Base-by-base conservation (phyloP, 2,329 filamentous ascomycete genomes). In the Penicillium sp. region DNA sequence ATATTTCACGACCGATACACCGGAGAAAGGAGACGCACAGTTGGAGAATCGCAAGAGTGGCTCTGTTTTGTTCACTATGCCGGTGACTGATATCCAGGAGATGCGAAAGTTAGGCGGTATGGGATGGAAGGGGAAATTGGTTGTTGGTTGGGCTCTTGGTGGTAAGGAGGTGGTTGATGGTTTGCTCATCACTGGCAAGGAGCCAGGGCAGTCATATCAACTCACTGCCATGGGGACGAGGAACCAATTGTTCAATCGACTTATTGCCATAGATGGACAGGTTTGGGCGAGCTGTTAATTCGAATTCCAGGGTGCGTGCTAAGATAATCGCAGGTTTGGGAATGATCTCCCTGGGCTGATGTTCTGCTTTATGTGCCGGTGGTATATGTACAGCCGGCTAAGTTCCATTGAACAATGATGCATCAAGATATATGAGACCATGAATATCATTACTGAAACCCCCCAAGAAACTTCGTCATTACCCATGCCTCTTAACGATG, bases 71-170 rank as follows among this genome's bases (percentile, higher is more conserved):
- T 94, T 89, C 84, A 86, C 81, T 1, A 78, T 93, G 0, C 80
- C 88, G 0, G 82, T 94, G 9, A 80, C 80, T 0, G 88, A 93
- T 25, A 87, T 94, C 49, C 76, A 72, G 50, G 88, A 92, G 70
- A 71, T 94, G 55, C 88, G 86, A 70, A 94, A 95, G 74, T 76
- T 92, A 5, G 90, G 90, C 3, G 90, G 91, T 0, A 80, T 92
- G 51, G 90, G 90, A 0, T 94, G 90, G 90, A 94, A 94, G 74
- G 86, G 86, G 1, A 93, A 91, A 76, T 75, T 94, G 40, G 81
- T 93, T 1, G 88, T 94, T 1, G 90, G 90, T 0, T 94, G 90
- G 90, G 87, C 88, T 0, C 81, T 90, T 66, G 63, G 62, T n/a
- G 82, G 85, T 0, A 80, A 85, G 40, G 86, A 92, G 71, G 84